Conservation (phyloP, 148 eudicot species). For the Fagopyrum tataricum region DNA sequence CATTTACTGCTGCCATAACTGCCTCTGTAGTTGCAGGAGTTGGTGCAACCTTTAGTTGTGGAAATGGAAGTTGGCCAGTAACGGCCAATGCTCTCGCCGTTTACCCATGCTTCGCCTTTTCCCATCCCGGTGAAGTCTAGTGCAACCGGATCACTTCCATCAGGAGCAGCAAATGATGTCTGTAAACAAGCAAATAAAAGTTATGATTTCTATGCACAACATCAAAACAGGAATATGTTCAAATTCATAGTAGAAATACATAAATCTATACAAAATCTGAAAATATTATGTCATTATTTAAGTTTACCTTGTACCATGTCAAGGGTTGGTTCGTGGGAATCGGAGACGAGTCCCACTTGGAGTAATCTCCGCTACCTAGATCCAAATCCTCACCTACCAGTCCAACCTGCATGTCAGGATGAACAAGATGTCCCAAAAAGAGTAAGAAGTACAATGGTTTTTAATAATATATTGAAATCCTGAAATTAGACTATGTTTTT, state of each 20-base stretch:
- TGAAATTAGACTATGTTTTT: not conserved
- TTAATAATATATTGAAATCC: too few species aligned
- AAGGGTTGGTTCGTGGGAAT: conserved; percentile 34
- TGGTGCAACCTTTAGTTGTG: conserved; percentile 44
- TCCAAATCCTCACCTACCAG: conserved; percentile 33
- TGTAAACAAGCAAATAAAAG: conserved; percentile 11
- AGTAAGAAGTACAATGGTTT: not conserved
- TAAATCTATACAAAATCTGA: too few species aligned
- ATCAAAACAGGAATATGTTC: not conserved
- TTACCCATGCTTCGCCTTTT: conserved; percentile 95
- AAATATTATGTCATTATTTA: too few species aligned
- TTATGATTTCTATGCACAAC: not conserved
- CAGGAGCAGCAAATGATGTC: conserved; percentile 72
- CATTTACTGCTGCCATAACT: conserved; percentile 48
- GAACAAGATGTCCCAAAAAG: not conserved
- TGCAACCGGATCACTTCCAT: conserved; percentile 62
- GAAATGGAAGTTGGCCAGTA: conserved; percentile 69
- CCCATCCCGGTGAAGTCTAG: conserved; percentile 85
- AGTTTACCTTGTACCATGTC: conserved; percentile 42
- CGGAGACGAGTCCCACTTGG: conserved; percentile 28
- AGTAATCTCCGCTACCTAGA: conserved; percentile 28
- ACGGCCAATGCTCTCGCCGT: conserved; percentile 94
- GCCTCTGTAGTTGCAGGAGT: conserved; percentile 66
- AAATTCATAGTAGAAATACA: too few species aligned
- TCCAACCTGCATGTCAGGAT: conserved; percentile 25